Evolutionary conservation across 192 early-diverging fungal genomes (phyloP).

Genomic region (Coemansia sp.): DNA sequence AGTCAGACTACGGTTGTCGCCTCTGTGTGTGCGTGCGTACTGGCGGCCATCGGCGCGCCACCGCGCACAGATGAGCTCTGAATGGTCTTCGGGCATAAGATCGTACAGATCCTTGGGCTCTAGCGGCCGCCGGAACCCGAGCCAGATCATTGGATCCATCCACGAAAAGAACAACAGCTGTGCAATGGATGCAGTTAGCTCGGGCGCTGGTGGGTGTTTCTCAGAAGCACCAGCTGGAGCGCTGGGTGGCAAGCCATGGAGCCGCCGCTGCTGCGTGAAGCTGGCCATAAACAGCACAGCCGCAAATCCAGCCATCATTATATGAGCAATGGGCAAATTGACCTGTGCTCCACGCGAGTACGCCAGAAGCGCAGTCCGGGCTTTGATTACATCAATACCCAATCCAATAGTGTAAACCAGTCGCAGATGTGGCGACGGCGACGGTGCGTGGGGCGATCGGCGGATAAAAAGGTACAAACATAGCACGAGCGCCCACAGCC

Average conservation of each 20-base stretch:
- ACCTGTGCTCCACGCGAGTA: slow-evolving; percentile 19
- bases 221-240: slow-evolving; percentile 15
- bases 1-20: slow-evolving; percentile 35
- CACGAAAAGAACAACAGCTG: slow-evolving; percentile 63
- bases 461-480: slow-evolving; percentile 40
- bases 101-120: slow-evolving; percentile 66
- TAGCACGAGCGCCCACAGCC: slow-evolving; percentile 38
- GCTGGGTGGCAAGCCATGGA: slow-evolving; percentile 35
- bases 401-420: slow-evolving; percentile 35
- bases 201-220: slow-evolving; percentile 50
- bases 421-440: slow-evolving; percentile 50
- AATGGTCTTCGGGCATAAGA: slow-evolving; percentile 44
- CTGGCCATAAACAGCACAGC: slow-evolving; percentile 29
- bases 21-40: slow-evolving; percentile 33
- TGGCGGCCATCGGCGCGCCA: slow-evolving; percentile 29
- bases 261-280: slow-evolving; percentile 48
- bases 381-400: slow-evolving; percentile 23
- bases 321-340: slow-evolving; percentile 11
- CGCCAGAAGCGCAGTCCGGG: slow-evolving; percentile 37
- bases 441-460: slow-evolving; percentile 16
- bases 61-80: slow-evolving; percentile 29
- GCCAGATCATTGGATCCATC: slow-evolving; percentile 63
- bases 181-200: slow-evolving; percentile 58
- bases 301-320: slow-evolving; percentile 25
- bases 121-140: slow-evolving; percentile 66